These are phyloP conservation scores for Ilyonectria sp. DNA, from an alignment of 2,329 filamentous ascomycete genomes.

Conservation along the genomic window DNA sequence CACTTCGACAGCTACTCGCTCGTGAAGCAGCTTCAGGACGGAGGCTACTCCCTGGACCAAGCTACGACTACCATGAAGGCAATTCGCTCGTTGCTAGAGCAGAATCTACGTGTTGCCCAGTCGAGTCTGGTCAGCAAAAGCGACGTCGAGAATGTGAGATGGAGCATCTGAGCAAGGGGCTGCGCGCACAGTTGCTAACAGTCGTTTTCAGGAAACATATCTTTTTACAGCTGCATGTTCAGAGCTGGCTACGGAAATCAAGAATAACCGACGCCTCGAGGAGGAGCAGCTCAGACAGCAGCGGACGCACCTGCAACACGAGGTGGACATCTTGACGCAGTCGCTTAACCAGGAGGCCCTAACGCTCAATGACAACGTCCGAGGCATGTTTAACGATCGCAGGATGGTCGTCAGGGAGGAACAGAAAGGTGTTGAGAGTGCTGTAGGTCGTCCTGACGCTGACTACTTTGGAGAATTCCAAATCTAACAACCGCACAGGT, in stretches of 20 bases:
- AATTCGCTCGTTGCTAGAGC: constrained; percentile 81
- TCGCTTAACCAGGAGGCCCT: constrained; percentile 86
- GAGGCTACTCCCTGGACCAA: constrained; percentile 81
- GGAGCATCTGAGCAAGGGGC: neutral
- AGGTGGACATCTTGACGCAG: constrained; percentile 93
- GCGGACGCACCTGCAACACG: constrained; percentile 89
- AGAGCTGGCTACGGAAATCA: constrained; percentile 90
- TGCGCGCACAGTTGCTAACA: constrained; percentile 30
- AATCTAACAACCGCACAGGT: constrained; percentile 66
- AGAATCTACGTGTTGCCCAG: constrained; percentile 86
- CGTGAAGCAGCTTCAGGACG: constrained; percentile 83
- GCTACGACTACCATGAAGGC: constrained; percentile 94
- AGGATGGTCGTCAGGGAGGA: constrained; percentile 93
- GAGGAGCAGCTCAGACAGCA: constrained; percentile 88
- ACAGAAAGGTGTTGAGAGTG: constrained; percentile 86
- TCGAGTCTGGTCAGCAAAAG: constrained; percentile 88
- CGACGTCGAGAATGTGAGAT: constrained; percentile 83
- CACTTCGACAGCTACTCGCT: constrained; percentile 96
- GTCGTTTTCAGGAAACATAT: constrained; percentile 78
- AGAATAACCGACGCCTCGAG: constrained; percentile 80
- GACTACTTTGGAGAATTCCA: neutral
- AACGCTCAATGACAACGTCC: constrained; percentile 89
- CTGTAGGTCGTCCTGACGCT: constrained; percentile 64
- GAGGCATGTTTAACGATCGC: constrained; percentile 95
- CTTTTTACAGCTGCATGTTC: constrained; percentile 95